A percentile compares a stretch with the other conserved stretches of the same genome.
phyloP scores from a whole-genome alignment of 257 asterid genomes.

The Misopates orontium region DNA sequence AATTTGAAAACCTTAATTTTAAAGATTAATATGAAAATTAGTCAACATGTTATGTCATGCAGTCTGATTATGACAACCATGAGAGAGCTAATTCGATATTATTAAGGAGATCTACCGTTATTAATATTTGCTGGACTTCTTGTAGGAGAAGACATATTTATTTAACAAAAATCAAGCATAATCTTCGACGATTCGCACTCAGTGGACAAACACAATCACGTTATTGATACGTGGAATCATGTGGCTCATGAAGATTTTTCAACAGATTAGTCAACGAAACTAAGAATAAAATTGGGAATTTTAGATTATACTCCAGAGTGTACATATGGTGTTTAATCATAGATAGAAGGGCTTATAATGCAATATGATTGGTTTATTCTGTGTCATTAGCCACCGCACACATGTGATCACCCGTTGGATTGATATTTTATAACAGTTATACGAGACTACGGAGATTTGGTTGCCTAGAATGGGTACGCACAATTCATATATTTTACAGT shows the following conservation, averaged over 20 bases:
- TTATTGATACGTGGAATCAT: conserved; percentile 7
- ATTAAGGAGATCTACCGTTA: background rate
- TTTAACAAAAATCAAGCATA: background rate
- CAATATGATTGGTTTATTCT: no score
- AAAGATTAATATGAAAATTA: background rate
- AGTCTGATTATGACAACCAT: conserved; percentile 22
- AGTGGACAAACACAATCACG: conserved; percentile 11
- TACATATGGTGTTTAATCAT: background rate
- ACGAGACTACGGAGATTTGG: no score
- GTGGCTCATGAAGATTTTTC: background rate
- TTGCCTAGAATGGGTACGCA: no score
- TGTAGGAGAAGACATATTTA: conserved; percentile 3
- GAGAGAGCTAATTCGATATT: conserved; percentile 13
- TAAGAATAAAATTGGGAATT: background rate
- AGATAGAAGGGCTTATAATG: background rate
- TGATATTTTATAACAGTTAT: no score
- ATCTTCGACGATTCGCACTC: background rate
- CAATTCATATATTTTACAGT: no score
- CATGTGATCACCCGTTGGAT: no score
- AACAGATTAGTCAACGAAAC: background rate
- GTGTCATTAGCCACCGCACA: background rate
- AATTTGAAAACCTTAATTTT: no score
- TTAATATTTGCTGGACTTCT: no score
- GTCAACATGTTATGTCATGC: background rate
- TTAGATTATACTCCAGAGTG: conserved; percentile 6